These are phyloP conservation scores for Citropsis articulata DNA, from an alignment of 345 rosid species.

Conservation along the genomic window DNA sequence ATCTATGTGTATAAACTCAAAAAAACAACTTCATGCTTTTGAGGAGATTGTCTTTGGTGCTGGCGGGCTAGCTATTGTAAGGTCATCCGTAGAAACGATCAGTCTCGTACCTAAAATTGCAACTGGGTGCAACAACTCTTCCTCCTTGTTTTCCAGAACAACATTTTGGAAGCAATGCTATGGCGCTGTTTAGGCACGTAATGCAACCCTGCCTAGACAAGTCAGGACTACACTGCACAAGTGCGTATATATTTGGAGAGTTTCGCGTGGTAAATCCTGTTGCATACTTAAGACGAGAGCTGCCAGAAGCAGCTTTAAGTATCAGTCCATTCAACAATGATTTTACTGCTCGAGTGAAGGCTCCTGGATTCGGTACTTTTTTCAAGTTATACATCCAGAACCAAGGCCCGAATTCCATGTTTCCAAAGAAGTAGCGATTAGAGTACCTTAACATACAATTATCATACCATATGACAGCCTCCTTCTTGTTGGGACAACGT, in stretches of 20 bases:
- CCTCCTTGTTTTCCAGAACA: constrained; percentile 27
- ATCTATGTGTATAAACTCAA: not conserved
- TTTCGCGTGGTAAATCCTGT: not conserved
- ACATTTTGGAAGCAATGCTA: constrained; percentile 14
- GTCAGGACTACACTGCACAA: constrained; percentile 46
- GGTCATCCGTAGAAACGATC: constrained; percentile 19
- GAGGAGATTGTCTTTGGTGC: not conserved
- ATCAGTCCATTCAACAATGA: constrained; percentile 11
- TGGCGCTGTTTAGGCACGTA: constrained; percentile 14
- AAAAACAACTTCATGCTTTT: not conserved
- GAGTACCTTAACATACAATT: constrained; percentile 32
- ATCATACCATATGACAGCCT: constrained; percentile 23
- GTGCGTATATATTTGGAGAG: constrained; percentile 11
- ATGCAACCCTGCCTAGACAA: constrained; percentile 13
- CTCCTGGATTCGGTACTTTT: not conserved
- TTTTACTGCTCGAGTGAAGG: constrained; percentile 3
- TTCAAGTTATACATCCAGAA: not conserved
- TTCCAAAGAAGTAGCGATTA: constrained; percentile 12
- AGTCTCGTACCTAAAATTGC: constrained; percentile 40
- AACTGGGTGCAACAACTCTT: constrained; percentile 37
- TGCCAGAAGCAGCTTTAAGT: constrained; percentile 15
- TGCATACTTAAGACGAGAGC: constrained; percentile 24
- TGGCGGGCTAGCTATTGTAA: not conserved
- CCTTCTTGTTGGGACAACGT: constrained; percentile 19
- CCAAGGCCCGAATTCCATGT: not conserved